Evolutionary conservation across 164 flowering plant species (phyloP), one percentile per base, ranked within the genome.

Genomic region (Paratinospora sagittata): DNA sequence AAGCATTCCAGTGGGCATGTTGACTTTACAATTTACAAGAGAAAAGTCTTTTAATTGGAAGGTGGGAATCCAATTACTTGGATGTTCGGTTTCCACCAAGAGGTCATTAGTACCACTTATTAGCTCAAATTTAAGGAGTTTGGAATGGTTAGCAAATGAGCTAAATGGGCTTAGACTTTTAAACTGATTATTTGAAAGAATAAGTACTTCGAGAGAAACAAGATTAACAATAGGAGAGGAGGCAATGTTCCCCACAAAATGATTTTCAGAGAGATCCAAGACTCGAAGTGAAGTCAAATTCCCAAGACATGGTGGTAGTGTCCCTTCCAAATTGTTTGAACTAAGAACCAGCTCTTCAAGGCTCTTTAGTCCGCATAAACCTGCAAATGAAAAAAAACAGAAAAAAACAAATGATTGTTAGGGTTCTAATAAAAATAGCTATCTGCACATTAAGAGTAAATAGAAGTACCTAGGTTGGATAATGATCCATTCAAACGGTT

Each of bases 301-400:
- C 10, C 17, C 49, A 3, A 78, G 34, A 55, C 77, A 74, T 30
- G 72, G 24, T 37, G 80, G 80, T n/a, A 74, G 30, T 2, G 13
- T 24, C 13, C 75, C 77, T 1, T 21, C 27, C 30, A 73, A 30
- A 3, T n/a, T 10, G 27, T 66, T 70, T n/a, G 7, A 7, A 7
- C 70, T 58, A 14, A 73, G 67, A 69, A 43, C 67, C 9, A 77
- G 24, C 68, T 77, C 79, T 60, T 77, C 55, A 43, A 73, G 76
- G 33, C n/a, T 68, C 63, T 45, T 64, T 43, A 77, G 19, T 43
- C 23, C 10, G 33, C 79, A 73, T 39, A 65, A 69, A 2, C 70
- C 76, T 71, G 63, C 52, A 6, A 9, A 8, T 10, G 39, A 36
- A n/a, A n/a, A n/a, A n/a, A 36, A 36, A 36, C 8, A 8, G 39